Evolutionary conservation across 106 monocot species (phyloP), one percentile per base, ranked within the genome.

Genomic region (Hemerocallis citrina): DNA sequence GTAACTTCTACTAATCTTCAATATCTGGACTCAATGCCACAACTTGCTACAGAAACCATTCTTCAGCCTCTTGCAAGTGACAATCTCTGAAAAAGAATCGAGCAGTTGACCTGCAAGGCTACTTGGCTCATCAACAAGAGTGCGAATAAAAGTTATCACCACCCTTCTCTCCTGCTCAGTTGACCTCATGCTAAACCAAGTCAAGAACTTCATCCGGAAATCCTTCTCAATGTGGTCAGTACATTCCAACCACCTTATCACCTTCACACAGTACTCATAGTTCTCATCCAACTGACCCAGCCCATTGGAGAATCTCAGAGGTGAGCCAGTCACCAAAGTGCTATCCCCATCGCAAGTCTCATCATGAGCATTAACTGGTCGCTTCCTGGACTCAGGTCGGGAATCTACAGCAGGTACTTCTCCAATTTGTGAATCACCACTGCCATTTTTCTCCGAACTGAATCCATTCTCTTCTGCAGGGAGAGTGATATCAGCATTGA

Each of bases 121-220:
- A 32, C 66, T 69, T 3, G 96, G 96, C 28, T 96, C 96, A 30
- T 92, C 91, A 40, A 75, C 76, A 27, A 96, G 84, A 5, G 91
- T 91, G 1, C 75, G 59, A 8, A 96, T 86, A 43, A 84, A 96
- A 8, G 96, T 92, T 30, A 85, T 64, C 9, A 96, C 96, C n/a
- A 91, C 86, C 36, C 81, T 72, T 8, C 96, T 75, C 57, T 96
- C 96, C 66, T 91, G 83, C 68, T 85, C 90, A 0, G 70, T 79
- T 0, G 96, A 96, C 25, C 87, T 77, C 69, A 96, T 57, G 71
- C 96, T 96, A 54, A 79, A 96, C 91, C 96, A 91, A 1, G 96
- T 96, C 23, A 96, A 63, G 62, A 96, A 88, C 75, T 88, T 96
- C 87, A 91, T 84, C 16, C 96, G 75, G 64, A 96, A 96, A 65